Percentiles rank a stretch among this genome's conserved stretches.
Evolutionary conservation across 2,329 filamentous ascomycete species (phyloP).

Genomic region (Scedosporium apiospermum): DNA sequence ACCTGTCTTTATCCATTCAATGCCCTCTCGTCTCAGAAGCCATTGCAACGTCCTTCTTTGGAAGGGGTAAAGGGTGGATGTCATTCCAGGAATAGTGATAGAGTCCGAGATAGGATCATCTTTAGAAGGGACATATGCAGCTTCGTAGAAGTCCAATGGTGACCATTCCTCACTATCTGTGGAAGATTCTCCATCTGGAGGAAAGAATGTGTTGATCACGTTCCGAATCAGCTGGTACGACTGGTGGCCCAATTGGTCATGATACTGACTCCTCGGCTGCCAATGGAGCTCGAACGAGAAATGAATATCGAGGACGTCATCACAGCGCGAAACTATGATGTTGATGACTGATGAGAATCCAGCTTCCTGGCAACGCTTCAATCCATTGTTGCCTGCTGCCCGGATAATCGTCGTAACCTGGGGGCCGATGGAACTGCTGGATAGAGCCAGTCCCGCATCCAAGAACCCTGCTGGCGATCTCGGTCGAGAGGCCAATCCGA

Average conservation of each 20-base stretch:
- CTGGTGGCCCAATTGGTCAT: constrained; percentile 17
- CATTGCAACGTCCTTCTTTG: constrained; percentile 62
- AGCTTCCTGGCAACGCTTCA: background rate
- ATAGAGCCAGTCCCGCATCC: background rate
- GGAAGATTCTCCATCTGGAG: constrained; percentile 16
- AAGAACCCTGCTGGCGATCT: background rate
- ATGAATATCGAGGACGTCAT: constrained; percentile 17
- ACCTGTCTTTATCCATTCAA: constrained; percentile 29
- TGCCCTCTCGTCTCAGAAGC: constrained; percentile 58
- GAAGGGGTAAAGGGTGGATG: constrained; percentile 56
- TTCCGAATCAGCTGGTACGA: constrained; percentile 17
- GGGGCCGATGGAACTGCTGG: background rate
- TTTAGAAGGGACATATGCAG: constrained; percentile 51
- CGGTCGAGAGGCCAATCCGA: background rate
- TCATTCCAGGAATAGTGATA: constrained; percentile 33
- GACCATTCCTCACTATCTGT: constrained; percentile 22
- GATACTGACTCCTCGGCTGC: constrained; percentile 28
- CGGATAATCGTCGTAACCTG: background rate
- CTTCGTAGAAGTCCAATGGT: constrained; percentile 57
- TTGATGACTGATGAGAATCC: background rate
- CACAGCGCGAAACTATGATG: constrained; percentile 5
- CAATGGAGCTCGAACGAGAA: constrained; percentile 29
- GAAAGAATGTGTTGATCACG: constrained; percentile 28
- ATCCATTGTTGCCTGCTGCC: background rate
- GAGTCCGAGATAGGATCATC: constrained; percentile 25